A percentile compares a stretch with the other conserved stretches of the same genome.
phyloP scores from a whole-genome alignment of 2,329 filamentous ascomycete species.

The Diaporthe amygdali region DNA sequence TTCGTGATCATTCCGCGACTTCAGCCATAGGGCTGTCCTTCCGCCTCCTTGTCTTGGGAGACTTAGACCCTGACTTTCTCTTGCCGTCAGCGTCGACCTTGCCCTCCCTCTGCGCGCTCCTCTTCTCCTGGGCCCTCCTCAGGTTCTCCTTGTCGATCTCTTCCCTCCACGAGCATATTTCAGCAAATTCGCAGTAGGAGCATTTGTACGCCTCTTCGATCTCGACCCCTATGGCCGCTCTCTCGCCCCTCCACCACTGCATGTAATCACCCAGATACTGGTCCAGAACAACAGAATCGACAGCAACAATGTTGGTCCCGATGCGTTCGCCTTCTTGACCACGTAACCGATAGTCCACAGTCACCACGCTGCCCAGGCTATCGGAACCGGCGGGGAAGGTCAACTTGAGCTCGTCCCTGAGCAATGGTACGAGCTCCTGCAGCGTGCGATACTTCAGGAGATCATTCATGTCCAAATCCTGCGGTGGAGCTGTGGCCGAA shows the following conservation, averaged over 20 bases:
- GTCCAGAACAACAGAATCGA: constrained; percentile 68
- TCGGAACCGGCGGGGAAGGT: constrained; percentile 59
- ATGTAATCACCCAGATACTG: constrained; percentile 73
- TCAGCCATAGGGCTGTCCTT: constrained; percentile 4
- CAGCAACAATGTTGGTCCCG: constrained; percentile 66
- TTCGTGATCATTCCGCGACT: neutral
- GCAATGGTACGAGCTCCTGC: constrained; percentile 50
- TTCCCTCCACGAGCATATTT: constrained; percentile 78
- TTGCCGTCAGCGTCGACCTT: neutral
- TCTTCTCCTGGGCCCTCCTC: constrained; percentile 26
- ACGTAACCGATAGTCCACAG: constrained; percentile 60
- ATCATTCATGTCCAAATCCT: constrained; percentile 32
- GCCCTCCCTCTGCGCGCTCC: neutral
- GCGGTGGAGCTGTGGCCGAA: constrained; percentile 36
- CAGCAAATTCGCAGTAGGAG: constrained; percentile 80
- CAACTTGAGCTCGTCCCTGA: constrained; percentile 50
- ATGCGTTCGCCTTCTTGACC: constrained; percentile 54
- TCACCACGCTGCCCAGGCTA: constrained; percentile 55
- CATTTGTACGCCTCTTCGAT: constrained; percentile 92
- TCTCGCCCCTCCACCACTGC: constrained; percentile 85
- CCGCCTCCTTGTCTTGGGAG: constrained; percentile 4
- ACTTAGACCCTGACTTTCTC: neutral
- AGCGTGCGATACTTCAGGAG: constrained; percentile 54
- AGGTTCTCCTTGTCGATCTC: constrained; percentile 66
- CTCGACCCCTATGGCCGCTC: constrained; percentile 74